Percentiles rank a stretch among this genome's conserved stretches.
These are phyloP conservation scores for Cordyceps tenuipes DNA, from an alignment of 2,329 filamentous ascomycete species.

Conservation along the genomic window DNA sequence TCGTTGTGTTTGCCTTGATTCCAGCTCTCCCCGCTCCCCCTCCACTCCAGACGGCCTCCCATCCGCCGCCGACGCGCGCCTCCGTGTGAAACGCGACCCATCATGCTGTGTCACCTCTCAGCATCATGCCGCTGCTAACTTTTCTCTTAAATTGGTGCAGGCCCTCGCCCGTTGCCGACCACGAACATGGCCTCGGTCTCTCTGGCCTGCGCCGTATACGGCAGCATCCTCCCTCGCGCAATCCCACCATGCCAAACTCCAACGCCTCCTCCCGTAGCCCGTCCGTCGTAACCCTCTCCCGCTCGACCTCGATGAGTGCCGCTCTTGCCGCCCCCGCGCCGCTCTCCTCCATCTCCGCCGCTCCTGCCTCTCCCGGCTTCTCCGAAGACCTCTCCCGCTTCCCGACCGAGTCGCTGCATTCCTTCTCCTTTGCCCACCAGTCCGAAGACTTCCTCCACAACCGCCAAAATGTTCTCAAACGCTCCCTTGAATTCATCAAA, in stretches of 20 bases:
- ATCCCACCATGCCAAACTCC: conserved; percentile 55
- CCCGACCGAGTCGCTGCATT: conserved; percentile 91
- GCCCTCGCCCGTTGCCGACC: conserved; percentile 74
- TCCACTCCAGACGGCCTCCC: not conserved
- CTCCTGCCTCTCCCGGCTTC: conserved; percentile 64
- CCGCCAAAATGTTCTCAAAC: conserved; percentile 85
- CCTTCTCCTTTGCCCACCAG: conserved; percentile 95
- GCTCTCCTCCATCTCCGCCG: conserved; percentile 44
- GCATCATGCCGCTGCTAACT: conserved; percentile 19
- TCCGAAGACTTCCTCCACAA: conserved; percentile 87
- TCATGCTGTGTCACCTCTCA: conserved; percentile 5
- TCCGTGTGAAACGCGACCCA: not conserved
- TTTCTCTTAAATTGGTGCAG: conserved; percentile 36
- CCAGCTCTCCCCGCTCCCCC: not conserved
- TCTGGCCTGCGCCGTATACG: conserved; percentile 90
- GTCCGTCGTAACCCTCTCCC: conserved; percentile 48
- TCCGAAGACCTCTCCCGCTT: conserved; percentile 87
- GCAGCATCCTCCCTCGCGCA: conserved; percentile 59
- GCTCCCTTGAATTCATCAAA: conserved; percentile 94
- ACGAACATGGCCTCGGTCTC: conserved; percentile 77
- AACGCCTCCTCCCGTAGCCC: conserved; percentile 54
- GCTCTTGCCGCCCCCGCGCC: conserved; percentile 51
- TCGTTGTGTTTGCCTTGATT: not conserved
- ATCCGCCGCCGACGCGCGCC: not conserved
- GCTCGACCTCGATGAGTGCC: conserved; percentile 63